Percentiles rank a stretch among this genome's conserved stretches.
phyloP scores from a whole-genome alignment of 176 grass and related monocot genomes.

The Paspalum vaginatum region DNA sequence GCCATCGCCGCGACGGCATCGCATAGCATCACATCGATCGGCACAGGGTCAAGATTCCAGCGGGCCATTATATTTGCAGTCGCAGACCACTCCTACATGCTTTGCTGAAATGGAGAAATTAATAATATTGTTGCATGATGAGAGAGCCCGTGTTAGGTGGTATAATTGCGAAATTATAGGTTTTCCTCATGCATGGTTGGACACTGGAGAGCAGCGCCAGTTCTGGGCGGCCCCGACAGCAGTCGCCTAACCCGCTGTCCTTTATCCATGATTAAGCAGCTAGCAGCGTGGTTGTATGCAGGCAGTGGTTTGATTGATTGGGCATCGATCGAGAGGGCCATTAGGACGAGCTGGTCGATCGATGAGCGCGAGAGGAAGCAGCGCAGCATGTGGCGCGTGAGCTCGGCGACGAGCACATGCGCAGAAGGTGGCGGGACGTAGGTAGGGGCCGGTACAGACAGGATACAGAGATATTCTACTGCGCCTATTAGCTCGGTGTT shows the following conservation, averaged over 20 bases:
- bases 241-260: constrained; percentile 20
- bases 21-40: not conserved
- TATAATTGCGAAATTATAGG: not conserved
- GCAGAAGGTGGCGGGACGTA: not conserved
- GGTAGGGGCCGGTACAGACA: not conserved
- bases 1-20: constrained; percentile 26
- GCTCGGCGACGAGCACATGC: not conserved
- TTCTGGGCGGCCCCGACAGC: not conserved
- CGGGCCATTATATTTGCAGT: not conserved
- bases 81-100: not conserved
- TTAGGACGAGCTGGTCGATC: not conserved
- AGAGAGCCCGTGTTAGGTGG: constrained; percentile 24
- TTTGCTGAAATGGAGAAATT: too few relatives aligned
- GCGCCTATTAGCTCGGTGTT: not conserved
- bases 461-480: not conserved
- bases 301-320: not conserved
- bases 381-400: constrained; percentile 15
- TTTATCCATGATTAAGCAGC: constrained; percentile 22
- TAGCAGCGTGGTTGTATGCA: not conserved
- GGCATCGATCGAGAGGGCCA: not conserved
- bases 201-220: too few relatives aligned
- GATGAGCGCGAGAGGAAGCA: too few relatives aligned
- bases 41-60: constrained; percentile 40
- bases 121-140: too few relatives aligned
- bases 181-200: not conserved